Evolutionary conservation across 164 flowering plant species (phyloP), one percentile per base, ranked within the genome.

Genomic region (Vitis rotundifolia): DNA sequence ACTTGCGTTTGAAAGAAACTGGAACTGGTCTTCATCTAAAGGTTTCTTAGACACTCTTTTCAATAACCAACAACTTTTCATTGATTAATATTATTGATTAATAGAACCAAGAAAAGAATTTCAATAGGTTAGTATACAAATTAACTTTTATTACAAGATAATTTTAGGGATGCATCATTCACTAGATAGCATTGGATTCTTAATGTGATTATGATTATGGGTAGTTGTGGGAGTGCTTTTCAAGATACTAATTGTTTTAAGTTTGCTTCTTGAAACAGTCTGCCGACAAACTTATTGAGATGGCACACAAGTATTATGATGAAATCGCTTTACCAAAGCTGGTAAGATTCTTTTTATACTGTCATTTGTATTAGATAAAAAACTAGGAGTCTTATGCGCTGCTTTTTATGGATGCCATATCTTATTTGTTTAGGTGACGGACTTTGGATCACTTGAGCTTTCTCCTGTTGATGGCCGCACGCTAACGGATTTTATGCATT

Each of bases 401-500:
- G 64, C 47, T 26, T 12, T 8, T 48, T 66, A 61, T 75, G 64
- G 72, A 14, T 37, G 55, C 49, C 62, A 50, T 59, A 4, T 68
- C 49, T 65, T 53, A 47, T 58, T 71, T 67, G 48, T 59, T 52
- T 80, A 94, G 98, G 94, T 92, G 48, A 79, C 97, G 76, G 97
- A 94, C 73, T 94, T 92, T 79, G 97, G 89, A 69, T 94, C 97
- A 31, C 94, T 94, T 63, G 98, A 92, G 76, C 93, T 94, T 70
- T 94, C 98, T 66, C 97, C 98, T 10, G 97, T 94, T 66, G 98
- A 94, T 85, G 98, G 98, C 16, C 93, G 92, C 75, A 94, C 97
- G 2, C 81, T 94, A 49, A 90, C 98, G 5, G 97, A 94, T 68
- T 94, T 94, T 79, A 92, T 94, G 98, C 98, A 94, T 79, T 72